phyloP scores from a whole-genome alignment of 345 rosid species.

The Melastoma malabathricum region DNA sequence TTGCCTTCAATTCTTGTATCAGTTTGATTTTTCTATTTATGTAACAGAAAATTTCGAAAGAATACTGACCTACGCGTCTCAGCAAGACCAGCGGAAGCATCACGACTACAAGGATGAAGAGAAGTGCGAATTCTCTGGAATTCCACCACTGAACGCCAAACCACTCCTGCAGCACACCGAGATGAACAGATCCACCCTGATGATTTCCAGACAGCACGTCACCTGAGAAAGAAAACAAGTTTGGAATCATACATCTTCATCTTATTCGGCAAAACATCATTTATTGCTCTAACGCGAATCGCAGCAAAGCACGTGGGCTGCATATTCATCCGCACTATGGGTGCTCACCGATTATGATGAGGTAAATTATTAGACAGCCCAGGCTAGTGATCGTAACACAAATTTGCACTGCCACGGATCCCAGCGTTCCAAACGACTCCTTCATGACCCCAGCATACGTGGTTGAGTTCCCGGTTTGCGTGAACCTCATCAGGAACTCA shows the following conservation, averaged over 20 bases:
- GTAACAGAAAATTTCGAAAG: not conserved
- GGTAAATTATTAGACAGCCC: constrained; percentile 58
- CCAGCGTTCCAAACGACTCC: constrained; percentile 63
- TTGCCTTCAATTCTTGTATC: not conserved
- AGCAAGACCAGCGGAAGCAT: constrained; percentile 52
- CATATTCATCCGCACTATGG: no score
- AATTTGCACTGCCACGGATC: constrained; percentile 43
- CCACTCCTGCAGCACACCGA: constrained; percentile 83
- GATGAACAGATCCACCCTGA: constrained; percentile 36
- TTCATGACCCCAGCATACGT: constrained; percentile 77
- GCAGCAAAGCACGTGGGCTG: no score
- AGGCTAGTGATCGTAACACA: constrained; percentile 57
- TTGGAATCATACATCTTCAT: no score
- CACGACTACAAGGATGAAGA: constrained; percentile 39
- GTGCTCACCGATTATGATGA: constrained; percentile 61
- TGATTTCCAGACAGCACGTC: constrained; percentile 73
- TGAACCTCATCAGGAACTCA: constrained; percentile 54
- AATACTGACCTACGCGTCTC: constrained; percentile 43
- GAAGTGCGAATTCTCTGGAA: constrained; percentile 42
- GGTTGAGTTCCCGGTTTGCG: constrained; percentile 39
- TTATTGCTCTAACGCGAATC: no score
- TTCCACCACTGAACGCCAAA: constrained; percentile 90
- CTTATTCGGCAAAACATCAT: no score
- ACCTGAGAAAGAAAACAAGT: constrained; percentile 21
- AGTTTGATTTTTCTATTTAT: no score